Base-by-base conservation (phyloP, 2,329 filamentous ascomycete species). In the Chaetomium sp. region DNA sequence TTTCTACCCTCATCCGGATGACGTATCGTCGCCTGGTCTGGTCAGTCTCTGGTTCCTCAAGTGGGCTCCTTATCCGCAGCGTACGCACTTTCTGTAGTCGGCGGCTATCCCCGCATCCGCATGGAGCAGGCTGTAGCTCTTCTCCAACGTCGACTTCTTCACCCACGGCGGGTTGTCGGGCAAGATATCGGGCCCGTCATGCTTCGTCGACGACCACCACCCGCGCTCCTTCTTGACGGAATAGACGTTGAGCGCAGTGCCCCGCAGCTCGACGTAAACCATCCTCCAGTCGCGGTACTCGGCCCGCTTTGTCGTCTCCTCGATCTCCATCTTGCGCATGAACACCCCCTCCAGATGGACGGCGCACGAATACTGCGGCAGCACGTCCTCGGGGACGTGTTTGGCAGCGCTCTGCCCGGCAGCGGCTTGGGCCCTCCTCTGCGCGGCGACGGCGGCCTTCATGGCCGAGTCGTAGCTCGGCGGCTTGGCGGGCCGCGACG, bases 51-150 rank as follows among this genome's bases (percentile, higher is more conserved):
- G 4, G 23, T 13, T 35, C 35, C 19, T 9, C n/a, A 51, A 51
- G 51, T 19, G 29, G 35, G 9, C 42, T 19, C 49, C 38, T 8
- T 8, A 19, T 13, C 25, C n/a, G 2, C 12, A 33, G 27, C 3
- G 21, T 49, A 80, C 84, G 71, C 76, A 87, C 83, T 91, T 90
- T 71, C 84, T 82, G 73, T 90, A 89, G 75, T 93, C 90, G 19
- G 86, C 84, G 10, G 90, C 90, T 67, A 92, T 84, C 12, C 90
- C 90, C 25, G 90, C 85, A 75, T 93, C 90, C 25, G 90, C 90
- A 73, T 92, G 88, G 68, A 91, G 84, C 56, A 93, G 80, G 60
- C 87, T 90, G 73, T 91, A 93, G n/a, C 83, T 84, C 73, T 82
- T 85, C 68, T 91, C 78, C 45, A 92, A 76, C 62, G 80, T 80